These are phyloP conservation scores for Trichoderma sp. DNA, from an alignment of 2,329 filamentous ascomycete genomes.

Conservation along the genomic window DNA sequence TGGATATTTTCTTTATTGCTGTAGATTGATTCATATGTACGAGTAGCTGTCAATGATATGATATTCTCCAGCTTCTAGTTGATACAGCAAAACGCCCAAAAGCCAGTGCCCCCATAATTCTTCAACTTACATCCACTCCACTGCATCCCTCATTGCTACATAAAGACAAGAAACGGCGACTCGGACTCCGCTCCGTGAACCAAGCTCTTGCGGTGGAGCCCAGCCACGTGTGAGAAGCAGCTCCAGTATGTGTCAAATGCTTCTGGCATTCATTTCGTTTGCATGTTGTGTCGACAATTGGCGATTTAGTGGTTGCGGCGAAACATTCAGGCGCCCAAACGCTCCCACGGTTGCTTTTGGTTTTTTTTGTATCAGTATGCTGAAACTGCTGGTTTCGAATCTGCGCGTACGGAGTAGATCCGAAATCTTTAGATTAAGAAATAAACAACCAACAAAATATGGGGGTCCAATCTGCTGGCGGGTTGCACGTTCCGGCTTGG, in stretches of 20 bases:
- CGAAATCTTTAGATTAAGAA: background rate
- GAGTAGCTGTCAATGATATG: background rate
- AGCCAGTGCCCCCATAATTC: background rate
- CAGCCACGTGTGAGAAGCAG: background rate
- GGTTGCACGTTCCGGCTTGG: conserved; percentile 1
- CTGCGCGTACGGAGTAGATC: background rate
- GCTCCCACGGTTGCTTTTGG: background rate
- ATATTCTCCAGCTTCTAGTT: background rate
- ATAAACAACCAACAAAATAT: background rate
- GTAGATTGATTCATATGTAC: background rate
- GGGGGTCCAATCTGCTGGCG: conserved; percentile 9
- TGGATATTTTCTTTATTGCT: background rate
- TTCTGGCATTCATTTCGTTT: no score
- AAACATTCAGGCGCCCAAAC: background rate
- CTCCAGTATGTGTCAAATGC: background rate
- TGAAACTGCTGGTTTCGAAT: background rate
- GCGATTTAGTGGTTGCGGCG: no score
- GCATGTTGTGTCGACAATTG: background rate
- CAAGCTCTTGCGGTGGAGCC: background rate
- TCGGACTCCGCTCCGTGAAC: background rate
- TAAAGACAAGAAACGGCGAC: background rate
- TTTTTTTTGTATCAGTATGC: background rate
- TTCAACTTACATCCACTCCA: background rate
- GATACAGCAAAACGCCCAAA: background rate
- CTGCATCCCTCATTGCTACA: background rate